A percentile compares a stretch with the other conserved stretches of the same genome.
Evolutionary conservation across 176 grass and related monocot species (phyloP).

Genomic region (Oryza meridionalis): DNA sequence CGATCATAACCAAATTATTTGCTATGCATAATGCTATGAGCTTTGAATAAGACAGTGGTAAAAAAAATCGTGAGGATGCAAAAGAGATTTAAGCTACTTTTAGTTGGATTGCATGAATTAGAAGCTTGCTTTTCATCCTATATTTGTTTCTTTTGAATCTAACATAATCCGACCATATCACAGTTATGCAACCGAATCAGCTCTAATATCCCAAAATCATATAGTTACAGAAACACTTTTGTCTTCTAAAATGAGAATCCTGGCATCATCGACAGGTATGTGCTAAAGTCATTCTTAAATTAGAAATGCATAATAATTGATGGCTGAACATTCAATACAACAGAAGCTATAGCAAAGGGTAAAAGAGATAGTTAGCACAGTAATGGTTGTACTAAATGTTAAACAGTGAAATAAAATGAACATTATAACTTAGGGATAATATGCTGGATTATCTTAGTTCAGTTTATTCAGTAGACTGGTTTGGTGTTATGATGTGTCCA

Average conservation of each 20-base stretch:
- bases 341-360: not conserved
- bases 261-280: not conserved
- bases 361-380: not conserved
- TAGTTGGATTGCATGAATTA: not conserved
- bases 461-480: constrained; percentile 5
- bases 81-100: not conserved
- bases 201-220: not conserved
- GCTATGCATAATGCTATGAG: not conserved
- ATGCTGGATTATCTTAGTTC: not conserved
- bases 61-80: not conserved
- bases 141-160: not conserved
- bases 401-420: constrained; percentile 9
- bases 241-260: not conserved
- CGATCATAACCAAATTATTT: constrained; percentile 11
- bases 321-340: constrained; percentile 7
- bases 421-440: not conserved
- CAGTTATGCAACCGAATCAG: not conserved
- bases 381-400: not conserved
- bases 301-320: not conserved
- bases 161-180: constrained; percentile 1
- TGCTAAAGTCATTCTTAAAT: not conserved
- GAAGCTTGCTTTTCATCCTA: not conserved
- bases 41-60: not conserved
- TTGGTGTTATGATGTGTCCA: not conserved
- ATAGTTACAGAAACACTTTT: not conserved